These are phyloP conservation scores for Lodderomyces metapsilosis DNA, from an alignment of 1,139 yeast species.

Conservation along the genomic window DNA sequence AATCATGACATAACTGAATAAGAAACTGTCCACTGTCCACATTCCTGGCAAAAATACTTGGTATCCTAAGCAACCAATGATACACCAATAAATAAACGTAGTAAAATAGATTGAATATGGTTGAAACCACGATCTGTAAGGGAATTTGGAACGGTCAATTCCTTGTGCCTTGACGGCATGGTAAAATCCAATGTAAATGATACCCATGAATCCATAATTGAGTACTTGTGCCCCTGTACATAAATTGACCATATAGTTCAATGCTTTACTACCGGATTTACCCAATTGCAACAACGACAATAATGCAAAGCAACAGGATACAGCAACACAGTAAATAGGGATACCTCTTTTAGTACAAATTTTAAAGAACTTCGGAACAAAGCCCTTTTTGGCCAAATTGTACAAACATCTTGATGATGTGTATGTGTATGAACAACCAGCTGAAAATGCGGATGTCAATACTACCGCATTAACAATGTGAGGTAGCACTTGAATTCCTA, in stretches of 20 bases:
- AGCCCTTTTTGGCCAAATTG: conserved; percentile 39
- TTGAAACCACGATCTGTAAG: conserved; percentile 29
- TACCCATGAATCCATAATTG: conserved; percentile 30
- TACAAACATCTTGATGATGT: conserved; percentile 43
- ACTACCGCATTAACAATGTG: conserved; percentile 37
- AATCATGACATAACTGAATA: conserved; percentile 37
- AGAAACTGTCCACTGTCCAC: conserved; percentile 33
- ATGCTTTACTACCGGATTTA: conserved; percentile 23
- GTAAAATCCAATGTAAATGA: conserved; percentile 25
- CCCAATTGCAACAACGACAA: conserved; percentile 28
- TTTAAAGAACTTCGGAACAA: conserved; percentile 36
- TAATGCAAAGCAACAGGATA: conserved; percentile 26
- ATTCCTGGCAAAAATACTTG: conserved; percentile 36
- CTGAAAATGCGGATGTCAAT: conserved; percentile 36
- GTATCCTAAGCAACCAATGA: conserved; percentile 42
- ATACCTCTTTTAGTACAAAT: conserved; percentile 28
- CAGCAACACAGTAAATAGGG: conserved; percentile 25
- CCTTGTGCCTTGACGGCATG: conserved; percentile 35
- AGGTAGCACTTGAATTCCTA: conserved; percentile 38
- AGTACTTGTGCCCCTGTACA: conserved; percentile 25
- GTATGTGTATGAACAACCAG: conserved; percentile 45
- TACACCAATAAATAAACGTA: conserved; percentile 26
- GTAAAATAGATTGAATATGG: conserved; percentile 37
- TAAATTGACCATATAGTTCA: conserved; percentile 28
- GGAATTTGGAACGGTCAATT: conserved; percentile 32